phyloP scores from a whole-genome alignment of 345 rosid genomes.

The Ailanthus altissimus region DNA sequence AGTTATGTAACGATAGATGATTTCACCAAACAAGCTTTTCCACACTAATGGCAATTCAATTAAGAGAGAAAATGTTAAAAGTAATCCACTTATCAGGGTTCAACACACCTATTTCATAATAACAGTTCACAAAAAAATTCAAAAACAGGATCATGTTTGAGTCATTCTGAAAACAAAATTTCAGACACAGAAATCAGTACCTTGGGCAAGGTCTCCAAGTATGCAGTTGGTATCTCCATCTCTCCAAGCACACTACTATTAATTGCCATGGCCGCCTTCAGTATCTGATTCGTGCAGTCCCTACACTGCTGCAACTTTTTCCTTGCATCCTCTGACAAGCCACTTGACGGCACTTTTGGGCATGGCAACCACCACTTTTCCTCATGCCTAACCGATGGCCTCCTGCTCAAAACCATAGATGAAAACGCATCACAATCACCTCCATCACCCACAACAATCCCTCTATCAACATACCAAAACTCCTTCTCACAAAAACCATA shows the following conservation, averaged over 20 bases:
- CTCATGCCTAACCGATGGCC: constrained; percentile 88
- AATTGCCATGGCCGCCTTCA: constrained; percentile 97
- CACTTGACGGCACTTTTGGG: constrained; percentile 77
- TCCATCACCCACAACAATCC: constrained; percentile 65
- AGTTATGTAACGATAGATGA: constrained; percentile 72
- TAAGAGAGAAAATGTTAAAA: constrained; percentile 14
- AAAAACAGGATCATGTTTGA: neutral
- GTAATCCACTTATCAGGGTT: neutral
- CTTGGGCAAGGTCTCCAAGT: constrained; percentile 90
- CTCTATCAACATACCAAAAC: constrained; percentile 93
- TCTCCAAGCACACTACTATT: constrained; percentile 85
- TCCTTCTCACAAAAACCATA: constrained; percentile 68
- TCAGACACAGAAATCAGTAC: constrained; percentile 31
- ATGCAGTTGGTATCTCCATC: constrained; percentile 90
- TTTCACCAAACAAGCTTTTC: constrained; percentile 82
- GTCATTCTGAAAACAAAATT: neutral
- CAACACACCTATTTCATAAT: neutral
- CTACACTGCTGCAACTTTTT: constrained; percentile 82
- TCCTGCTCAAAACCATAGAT: constrained; percentile 49
- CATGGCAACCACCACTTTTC: constrained; percentile 92
- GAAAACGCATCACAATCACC: constrained; percentile 47
- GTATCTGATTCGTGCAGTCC: constrained; percentile 87
- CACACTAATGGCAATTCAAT: constrained; percentile 48
- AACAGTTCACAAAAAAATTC: neutral
- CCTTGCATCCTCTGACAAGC: constrained; percentile 76